Evolutionary conservation across 768 basidiomycete genomes (phyloP), one percentile per base, ranked within the genome.

Genomic region (Tulasnella sp.): DNA sequence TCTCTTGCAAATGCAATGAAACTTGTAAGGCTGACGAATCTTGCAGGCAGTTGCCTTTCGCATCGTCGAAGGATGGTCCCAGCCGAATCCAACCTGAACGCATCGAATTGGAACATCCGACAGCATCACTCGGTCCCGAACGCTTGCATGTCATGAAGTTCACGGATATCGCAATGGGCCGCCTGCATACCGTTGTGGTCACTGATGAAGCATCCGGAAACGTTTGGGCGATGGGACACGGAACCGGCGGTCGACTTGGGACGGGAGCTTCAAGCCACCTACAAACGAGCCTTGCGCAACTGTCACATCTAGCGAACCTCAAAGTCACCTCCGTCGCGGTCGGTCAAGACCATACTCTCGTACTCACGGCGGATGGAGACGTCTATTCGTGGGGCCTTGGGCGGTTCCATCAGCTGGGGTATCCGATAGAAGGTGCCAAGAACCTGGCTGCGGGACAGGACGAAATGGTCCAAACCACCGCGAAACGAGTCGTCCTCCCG

Each of bases 321-420:
- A 81, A 82, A 39, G 88, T 96, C 40, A 85, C 88, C 8, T 87
- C 90, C 19, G 89, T 98, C 36, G 95, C 96, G 0, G 87, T 96
- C 9, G 97, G 95, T 16, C 97, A 97, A 84, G 98, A 99, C 83
- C 98, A 99, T 84, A 97, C 97, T 0, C 89, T 99, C 39, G 93
- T 91, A 1, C 86, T 99, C 39, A 97, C 96, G 0, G 89, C 87
- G 36, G 84, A 88, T 0, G 96, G 97, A 5, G 94, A 96, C 83
- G 90, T 98, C 3, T 89, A 92, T 52, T 95, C 92, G 34, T 99
- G 96, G 94, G 98, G 95, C 19, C 85, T 95, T 36, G 97, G 97
- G 82, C 90, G 95, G 19, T 97, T 96, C 84, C 87, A 90, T 5
- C 97, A 98, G 83, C 89, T 98, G 6, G 97, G 97, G 16, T 98